Conservation (phyloP, 2,329 filamentous ascomycete species). For the Pseudopithomyces chartarum region DNA sequence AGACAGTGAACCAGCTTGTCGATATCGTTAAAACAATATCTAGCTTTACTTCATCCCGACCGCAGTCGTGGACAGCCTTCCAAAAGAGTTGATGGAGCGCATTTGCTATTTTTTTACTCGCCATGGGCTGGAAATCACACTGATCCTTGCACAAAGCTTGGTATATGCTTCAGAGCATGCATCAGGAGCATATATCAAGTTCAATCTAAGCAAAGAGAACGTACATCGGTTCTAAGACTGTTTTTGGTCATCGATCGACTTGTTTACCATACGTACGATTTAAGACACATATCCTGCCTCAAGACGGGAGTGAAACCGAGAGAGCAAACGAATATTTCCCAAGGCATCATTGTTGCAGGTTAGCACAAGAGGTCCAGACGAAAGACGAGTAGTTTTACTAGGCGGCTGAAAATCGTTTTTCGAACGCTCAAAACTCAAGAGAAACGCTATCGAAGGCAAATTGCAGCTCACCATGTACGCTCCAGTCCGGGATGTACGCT, state of each 20-base stretch:
- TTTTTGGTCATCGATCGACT: not conserved
- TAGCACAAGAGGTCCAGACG: constrained; percentile 8
- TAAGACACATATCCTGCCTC: not conserved
- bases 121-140: constrained; percentile 6
- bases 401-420: constrained; percentile 15
- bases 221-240: not conserved
- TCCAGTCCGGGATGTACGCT: not conserved
- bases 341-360: constrained; percentile 13
- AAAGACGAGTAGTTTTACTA: constrained; percentile 17
- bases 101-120: constrained; percentile 4
- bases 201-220: not conserved
- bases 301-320: not conserved
- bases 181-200: constrained; percentile 1
- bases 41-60: not conserved
- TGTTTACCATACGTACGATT: not conserved
- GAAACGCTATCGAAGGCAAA: not conserved
- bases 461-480: constrained; percentile 14
- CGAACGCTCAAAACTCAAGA: constrained; percentile 14
- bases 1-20: not conserved
- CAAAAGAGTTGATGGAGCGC: constrained; percentile 9
- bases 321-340: not conserved
- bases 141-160: constrained; percentile 1
- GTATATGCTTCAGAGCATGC: constrained; percentile 8
- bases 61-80: constrained; percentile 2
- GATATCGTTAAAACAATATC: not conserved